Conservation (phyloP, 2,329 filamentous ascomycete species). For the Aureobasidium musti region DNA sequence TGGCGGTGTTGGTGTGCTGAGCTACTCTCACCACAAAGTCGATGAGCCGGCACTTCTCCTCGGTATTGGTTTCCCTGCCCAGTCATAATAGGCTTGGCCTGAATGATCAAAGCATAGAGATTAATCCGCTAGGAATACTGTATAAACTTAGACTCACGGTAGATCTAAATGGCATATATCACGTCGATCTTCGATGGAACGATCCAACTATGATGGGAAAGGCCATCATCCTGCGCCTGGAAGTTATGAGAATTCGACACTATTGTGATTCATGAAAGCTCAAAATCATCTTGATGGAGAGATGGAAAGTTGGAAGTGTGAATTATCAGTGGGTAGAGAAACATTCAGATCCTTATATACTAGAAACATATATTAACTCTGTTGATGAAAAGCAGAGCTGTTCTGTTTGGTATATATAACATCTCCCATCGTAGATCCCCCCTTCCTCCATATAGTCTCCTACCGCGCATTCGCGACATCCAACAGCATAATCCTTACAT, state of each 20-base stretch:
- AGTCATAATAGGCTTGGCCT: not conserved
- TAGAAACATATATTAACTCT: not conserved
- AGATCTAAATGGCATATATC: too few species aligned
- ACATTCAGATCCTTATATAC: not conserved
- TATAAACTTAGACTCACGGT: not conserved
- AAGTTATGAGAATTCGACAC: too few species aligned
- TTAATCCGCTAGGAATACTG: not conserved
- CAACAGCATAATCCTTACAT: not conserved
- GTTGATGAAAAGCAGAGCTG: not conserved
- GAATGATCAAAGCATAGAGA: not conserved
- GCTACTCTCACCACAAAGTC: constrained; percentile 54
- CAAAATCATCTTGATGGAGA: too few species aligned
- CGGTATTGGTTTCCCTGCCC: constrained; percentile 38
- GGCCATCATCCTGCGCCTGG: too few species aligned
- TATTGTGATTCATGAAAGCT: too few species aligned
- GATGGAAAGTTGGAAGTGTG: not conserved
- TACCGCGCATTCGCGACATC: not conserved
- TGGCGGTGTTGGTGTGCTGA: constrained; percentile 55
- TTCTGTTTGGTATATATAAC: not conserved
- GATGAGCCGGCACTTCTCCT: constrained; percentile 55
- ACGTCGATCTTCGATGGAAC: too few species aligned
- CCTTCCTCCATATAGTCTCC: not conserved
- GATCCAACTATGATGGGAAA: too few species aligned
- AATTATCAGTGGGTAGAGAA: not conserved
- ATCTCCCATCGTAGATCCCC: not conserved